phyloP scores from a whole-genome alignment of 345 rosid genomes.

The Eucalyptus virginea region DNA sequence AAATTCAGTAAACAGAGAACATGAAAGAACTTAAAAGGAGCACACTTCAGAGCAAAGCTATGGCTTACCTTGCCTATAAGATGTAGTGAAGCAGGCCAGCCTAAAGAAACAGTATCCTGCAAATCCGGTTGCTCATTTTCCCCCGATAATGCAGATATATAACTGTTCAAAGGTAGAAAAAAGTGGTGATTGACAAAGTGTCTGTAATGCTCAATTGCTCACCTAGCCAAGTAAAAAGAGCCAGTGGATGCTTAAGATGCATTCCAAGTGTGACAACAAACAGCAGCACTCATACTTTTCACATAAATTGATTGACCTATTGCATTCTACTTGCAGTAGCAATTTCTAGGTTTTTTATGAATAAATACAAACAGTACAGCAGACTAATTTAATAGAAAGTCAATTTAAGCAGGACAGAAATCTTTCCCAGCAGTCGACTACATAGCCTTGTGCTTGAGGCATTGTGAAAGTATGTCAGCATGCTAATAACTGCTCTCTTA shows the following conservation, averaged over 20 bases:
- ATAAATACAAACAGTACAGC: background rate
- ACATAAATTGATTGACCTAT: background rate
- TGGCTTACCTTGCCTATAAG: slow-evolving; percentile 79
- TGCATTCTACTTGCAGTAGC: background rate
- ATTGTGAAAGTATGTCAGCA: background rate
- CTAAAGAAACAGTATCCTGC: slow-evolving; percentile 53
- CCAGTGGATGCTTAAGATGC: background rate
- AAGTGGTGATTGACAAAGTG: background rate
- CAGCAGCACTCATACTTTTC: background rate
- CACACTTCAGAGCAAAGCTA: background rate
- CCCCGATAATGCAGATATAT: slow-evolving; percentile 76
- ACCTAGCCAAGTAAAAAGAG: background rate
- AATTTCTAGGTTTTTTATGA: background rate
- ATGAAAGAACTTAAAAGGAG: background rate
- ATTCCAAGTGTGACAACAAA: background rate
- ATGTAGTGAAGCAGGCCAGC: slow-evolving; percentile 97
- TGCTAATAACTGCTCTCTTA: background rate
- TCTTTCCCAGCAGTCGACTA: background rate
- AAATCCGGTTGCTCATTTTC: slow-evolving; percentile 38
- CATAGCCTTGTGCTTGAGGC: background rate
- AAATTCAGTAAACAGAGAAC: background rate
- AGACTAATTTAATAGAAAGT: background rate
- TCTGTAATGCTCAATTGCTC: background rate
- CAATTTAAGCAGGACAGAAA: background rate
- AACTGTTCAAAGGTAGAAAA: slow-evolving; percentile 27